A percentile compares a stretch with the other conserved stretches of the same genome.
phyloP scores from a whole-genome alignment of 371 early-diverging fungal species.

The Mortierella sp. region DNA sequence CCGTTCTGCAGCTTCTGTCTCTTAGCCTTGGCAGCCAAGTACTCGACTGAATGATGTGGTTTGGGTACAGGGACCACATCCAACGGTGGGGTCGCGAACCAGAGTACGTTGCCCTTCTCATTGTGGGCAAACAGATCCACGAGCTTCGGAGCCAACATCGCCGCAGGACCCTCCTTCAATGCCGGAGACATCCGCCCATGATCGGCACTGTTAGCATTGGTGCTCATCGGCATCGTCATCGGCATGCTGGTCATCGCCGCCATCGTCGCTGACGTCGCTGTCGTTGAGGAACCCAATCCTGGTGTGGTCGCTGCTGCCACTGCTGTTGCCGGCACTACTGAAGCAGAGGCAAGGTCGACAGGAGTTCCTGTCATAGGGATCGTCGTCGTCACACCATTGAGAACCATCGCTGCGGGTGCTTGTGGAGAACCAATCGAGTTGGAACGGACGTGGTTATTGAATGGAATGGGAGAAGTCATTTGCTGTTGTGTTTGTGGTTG shows the following conservation, averaged over 20 bases:
- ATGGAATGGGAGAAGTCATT: conserved; percentile 29
- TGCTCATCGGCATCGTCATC: conserved; percentile 14
- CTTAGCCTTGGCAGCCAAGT: conserved; percentile 22
- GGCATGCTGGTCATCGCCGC: conserved; percentile 6
- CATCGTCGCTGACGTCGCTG: not conserved
- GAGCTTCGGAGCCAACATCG: conserved; percentile 15
- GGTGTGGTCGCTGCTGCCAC: no score
- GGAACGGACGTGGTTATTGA: conserved; percentile 28
- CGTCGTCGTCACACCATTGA: not conserved
- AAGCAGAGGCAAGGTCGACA: no score
- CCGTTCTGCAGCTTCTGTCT: conserved; percentile 25
- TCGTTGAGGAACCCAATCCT: no score
- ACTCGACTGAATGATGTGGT: conserved; percentile 48
- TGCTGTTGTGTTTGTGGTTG: conserved; percentile 12
- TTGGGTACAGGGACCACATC: conserved; percentile 42
- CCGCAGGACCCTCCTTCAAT: not conserved
- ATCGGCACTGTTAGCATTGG: conserved; percentile 22
- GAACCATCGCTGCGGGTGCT: not conserved
- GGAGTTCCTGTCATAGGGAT: no score
- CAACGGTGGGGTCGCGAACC: conserved; percentile 48
- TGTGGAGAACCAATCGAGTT: conserved; percentile 37
- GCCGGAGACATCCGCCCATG: conserved; percentile 42
- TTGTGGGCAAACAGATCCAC: conserved; percentile 39
- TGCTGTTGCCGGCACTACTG: no score
- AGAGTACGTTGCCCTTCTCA: conserved; percentile 45